Conservation (phyloP, 345 rosid species). For the Barbarea vulgaris region DNA sequence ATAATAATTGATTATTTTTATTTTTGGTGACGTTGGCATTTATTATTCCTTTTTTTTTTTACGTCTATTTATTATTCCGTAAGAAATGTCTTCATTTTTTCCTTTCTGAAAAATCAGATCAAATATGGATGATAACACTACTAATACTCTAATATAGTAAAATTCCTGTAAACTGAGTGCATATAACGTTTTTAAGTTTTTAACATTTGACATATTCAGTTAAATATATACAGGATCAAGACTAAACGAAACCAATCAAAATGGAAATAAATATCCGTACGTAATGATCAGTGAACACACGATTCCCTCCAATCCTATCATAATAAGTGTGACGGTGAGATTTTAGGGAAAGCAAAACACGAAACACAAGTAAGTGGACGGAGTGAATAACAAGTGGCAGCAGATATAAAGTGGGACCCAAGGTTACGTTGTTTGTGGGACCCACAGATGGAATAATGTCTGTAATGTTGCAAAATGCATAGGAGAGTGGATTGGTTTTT, state of each 20-base stretch:
- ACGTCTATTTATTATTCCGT: too few species aligned
- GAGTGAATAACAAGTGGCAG: conserved; percentile 36
- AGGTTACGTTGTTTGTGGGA: conserved; percentile 20
- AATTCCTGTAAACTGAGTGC: not conserved
- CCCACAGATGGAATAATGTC: conserved; percentile 29
- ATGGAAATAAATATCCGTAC: not conserved
- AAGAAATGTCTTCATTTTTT: not conserved
- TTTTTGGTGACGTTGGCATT: conserved; percentile 25
- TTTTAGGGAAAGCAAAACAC: conserved; percentile 12
- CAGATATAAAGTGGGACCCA: conserved; percentile 20
- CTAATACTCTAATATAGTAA: not conserved
- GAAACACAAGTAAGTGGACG: conserved; percentile 40
- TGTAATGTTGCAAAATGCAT: conserved; percentile 27
- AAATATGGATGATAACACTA: not conserved
- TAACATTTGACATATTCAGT: not conserved
- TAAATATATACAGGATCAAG: not conserved
- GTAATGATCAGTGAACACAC: conserved; percentile 27
- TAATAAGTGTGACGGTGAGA: not conserved
- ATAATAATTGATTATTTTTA: not conserved
- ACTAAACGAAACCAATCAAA: not conserved
- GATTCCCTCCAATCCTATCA: conserved; percentile 7
- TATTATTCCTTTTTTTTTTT: conserved; percentile 33
- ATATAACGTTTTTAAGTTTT: not conserved
- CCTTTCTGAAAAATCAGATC: not conserved
- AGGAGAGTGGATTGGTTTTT: conserved; percentile 23